Evolutionary conservation across 371 early-diverging fungal genomes (phyloP).

Genomic region (Gilbertella persicaria): DNA sequence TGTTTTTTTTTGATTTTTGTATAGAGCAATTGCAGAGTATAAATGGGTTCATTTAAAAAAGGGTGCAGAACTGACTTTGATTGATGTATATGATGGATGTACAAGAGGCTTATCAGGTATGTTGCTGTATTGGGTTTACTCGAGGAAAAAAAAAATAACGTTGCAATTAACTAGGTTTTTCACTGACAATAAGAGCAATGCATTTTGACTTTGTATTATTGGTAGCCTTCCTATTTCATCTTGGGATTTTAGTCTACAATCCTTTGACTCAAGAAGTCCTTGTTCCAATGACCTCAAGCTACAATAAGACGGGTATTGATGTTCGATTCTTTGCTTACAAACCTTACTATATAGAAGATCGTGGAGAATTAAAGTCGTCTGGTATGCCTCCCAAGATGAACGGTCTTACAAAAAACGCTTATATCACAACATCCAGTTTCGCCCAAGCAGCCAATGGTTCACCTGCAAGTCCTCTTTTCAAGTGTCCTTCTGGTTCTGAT

Average conservation of each 20-base stretch:
- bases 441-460: slow-evolving; percentile 1
- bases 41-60: slow-evolving; percentile 28
- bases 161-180: slow-evolving; percentile 9
- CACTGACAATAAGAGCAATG: slow-evolving; percentile 8
- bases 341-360: neutral
- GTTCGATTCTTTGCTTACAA: neutral
- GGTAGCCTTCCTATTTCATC: slow-evolving; percentile 25
- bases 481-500: slow-evolving; percentile 5
- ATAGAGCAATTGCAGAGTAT: slow-evolving; percentile 31
- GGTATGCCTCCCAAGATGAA: slow-evolving; percentile 9
- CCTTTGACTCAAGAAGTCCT: slow-evolving; percentile 28
- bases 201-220: slow-evolving; percentile 24
- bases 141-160: too few species aligned
- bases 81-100: slow-evolving; percentile 34
- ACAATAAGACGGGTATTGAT: neutral
- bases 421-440: slow-evolving; percentile 14
- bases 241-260: slow-evolving; percentile 24
- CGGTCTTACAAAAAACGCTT: slow-evolving; percentile 5
- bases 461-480: neutral
- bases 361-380: neutral
- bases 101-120: slow-evolving; percentile 34
- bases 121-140: too few species aligned
- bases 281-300: neutral
- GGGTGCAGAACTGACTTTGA: slow-evolving; percentile 16
- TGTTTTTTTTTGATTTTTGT: neutral